Evolutionary conservation across 2,329 filamentous ascomycete genomes (phyloP).

Genomic region (Diaporthe sp.): DNA sequence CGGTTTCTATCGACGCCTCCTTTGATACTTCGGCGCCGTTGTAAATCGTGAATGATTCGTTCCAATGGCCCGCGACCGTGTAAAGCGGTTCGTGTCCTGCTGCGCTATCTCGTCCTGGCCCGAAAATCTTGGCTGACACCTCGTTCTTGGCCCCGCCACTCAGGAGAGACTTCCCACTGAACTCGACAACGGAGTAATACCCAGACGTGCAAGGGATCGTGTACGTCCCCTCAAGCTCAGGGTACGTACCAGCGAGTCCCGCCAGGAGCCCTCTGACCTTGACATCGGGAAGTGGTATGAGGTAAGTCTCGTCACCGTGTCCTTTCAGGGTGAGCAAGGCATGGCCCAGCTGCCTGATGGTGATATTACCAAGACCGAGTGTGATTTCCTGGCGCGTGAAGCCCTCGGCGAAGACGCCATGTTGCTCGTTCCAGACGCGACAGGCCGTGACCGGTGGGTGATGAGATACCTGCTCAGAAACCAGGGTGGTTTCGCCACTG

Average conservation of each 20-base stretch:
- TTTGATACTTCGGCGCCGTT: constrained; percentile 37
- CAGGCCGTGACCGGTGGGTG: constrained; percentile 49
- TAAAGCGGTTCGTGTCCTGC: constrained; percentile 45
- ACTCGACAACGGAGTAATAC: constrained; percentile 46
- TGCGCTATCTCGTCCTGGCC: constrained; percentile 35
- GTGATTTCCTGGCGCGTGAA: constrained; percentile 47
- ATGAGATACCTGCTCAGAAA: constrained; percentile 49
- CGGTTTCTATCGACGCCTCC: constrained; percentile 12
- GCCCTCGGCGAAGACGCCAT: constrained; percentile 46
- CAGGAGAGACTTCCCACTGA: constrained; percentile 42
- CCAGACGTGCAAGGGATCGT: constrained; percentile 48
- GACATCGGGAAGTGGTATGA: constrained; percentile 48
- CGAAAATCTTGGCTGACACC: constrained; percentile 45
- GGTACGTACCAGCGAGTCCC: constrained; percentile 42
- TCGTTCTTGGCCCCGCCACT: constrained; percentile 42
- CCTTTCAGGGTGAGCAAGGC: constrained; percentile 49
- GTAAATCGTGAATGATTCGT: constrained; percentile 43
- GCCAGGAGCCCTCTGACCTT: constrained; percentile 44
- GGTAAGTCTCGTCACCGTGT: constrained; percentile 48
- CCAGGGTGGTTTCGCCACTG: constrained; percentile 43
- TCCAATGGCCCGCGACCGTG: constrained; percentile 48
- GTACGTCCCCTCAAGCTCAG: constrained; percentile 46
- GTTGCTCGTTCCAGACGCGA: constrained; percentile 44
- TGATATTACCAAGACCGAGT: constrained; percentile 43
- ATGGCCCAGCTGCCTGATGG: constrained; percentile 46